These are phyloP conservation scores for Albifimbria verrucaria DNA, from an alignment of 2,329 filamentous ascomycete species.

Conservation along the genomic window DNA sequence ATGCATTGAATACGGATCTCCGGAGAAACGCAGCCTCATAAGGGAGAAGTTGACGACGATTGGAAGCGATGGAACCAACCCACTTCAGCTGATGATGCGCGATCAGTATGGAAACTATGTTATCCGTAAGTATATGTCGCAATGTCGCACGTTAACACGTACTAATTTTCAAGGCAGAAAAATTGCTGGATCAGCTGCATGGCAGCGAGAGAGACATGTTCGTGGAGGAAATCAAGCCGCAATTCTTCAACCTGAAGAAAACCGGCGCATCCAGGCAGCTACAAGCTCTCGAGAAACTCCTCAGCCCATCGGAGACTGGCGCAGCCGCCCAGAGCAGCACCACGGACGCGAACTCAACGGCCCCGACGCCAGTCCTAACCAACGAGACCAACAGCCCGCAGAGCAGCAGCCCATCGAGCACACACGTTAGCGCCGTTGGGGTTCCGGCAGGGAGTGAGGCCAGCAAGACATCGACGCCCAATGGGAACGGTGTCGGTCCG, in stretches of 20 bases:
- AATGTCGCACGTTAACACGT: not conserved
- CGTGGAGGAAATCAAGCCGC: conserved; percentile 60
- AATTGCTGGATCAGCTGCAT: conserved; percentile 65
- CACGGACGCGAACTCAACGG: conserved; percentile 47
- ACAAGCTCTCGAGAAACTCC: conserved; percentile 31
- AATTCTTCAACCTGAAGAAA: conserved; percentile 61
- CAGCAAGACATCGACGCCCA: conserved; percentile 17
- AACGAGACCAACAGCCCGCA: conserved; percentile 68
- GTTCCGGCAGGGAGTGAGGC: conserved; percentile 26
- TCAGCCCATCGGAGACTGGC: conserved; percentile 22
- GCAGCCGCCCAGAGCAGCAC: conserved; percentile 14
- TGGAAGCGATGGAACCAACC: conserved; percentile 62
- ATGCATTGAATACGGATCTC: conserved; percentile 71
- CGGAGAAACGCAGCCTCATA: conserved; percentile 67
- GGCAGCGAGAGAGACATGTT: conserved; percentile 58
- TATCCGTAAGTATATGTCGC: conserved; percentile 67
- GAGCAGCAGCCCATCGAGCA: conserved; percentile 63
- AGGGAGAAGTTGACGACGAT: conserved; percentile 58
- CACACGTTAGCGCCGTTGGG: conserved; percentile 53
- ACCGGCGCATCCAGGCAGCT: conserved; percentile 62
- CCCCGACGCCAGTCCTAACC: conserved; percentile 64
- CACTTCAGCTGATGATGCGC: conserved; percentile 75
- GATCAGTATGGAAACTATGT: conserved; percentile 97
- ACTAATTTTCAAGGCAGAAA: conserved; percentile 55
- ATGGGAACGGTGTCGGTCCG: conserved; percentile 7